These are phyloP conservation scores for Sistotremastrum niveocremeum DNA, from an alignment of 768 basidiomycete species.

Conservation along the genomic window DNA sequence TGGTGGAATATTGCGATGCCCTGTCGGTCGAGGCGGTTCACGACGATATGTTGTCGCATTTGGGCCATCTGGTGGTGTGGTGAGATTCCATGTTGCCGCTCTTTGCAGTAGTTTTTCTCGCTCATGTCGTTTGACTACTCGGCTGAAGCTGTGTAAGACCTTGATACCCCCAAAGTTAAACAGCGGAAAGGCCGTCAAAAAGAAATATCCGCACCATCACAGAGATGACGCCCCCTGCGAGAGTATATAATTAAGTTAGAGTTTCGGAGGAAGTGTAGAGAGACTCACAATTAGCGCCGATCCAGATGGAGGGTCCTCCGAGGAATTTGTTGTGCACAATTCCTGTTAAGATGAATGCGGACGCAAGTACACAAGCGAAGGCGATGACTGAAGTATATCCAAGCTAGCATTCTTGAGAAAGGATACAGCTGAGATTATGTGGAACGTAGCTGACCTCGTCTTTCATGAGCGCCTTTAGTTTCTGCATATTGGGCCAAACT, in stretches of 20 bases:
- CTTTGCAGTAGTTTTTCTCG: slow-evolving; percentile 39
- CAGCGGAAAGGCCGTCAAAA: background rate
- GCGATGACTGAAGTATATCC: slow-evolving; percentile 3
- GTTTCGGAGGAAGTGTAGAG: slow-evolving; percentile 1
- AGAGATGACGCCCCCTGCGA: slow-evolving; percentile 41
- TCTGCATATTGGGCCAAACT: too few species aligned
- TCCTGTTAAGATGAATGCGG: background rate
- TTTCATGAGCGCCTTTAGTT: too few species aligned
- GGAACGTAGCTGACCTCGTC: too few species aligned
- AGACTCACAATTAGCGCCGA: slow-evolving; percentile 38
- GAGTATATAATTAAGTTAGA: slow-evolving; percentile 4
- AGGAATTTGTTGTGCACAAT: slow-evolving; percentile 29
- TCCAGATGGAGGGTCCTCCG: slow-evolving; percentile 37
- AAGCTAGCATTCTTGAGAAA: too few species aligned
- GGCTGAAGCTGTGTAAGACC: slow-evolving; percentile 41
- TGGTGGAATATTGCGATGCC: too few species aligned
- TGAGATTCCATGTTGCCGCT: slow-evolving; percentile 27
- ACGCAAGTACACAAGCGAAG: slow-evolving; percentile 4
- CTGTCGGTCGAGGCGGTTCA: too few species aligned
- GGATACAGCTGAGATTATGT: too few species aligned
- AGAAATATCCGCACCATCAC: slow-evolving; percentile 20
- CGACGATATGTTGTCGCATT: too few species aligned
- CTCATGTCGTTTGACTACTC: slow-evolving; percentile 49
- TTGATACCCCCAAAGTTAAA: background rate
- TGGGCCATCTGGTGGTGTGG: too few species aligned